A percentile compares a stretch with the other conserved stretches of the same genome.
These are phyloP conservation scores for Teunomyces tritomae DNA, from an alignment of 805 yeast genomes.

Conservation along the genomic window DNA sequence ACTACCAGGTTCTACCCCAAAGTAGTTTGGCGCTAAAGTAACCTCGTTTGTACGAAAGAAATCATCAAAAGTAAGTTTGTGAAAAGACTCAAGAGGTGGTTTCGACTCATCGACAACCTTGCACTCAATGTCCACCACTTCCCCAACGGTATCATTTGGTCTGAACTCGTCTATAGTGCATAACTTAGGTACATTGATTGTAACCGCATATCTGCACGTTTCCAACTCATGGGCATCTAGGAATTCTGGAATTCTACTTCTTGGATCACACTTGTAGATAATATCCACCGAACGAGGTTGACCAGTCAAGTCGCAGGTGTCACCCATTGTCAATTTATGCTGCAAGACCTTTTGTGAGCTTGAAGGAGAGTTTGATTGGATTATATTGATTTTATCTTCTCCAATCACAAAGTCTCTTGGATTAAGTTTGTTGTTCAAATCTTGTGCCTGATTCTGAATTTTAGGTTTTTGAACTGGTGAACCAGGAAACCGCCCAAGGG, in stretches of 20 bases:
- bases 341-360: slow-evolving; percentile 30
- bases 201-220: slow-evolving; percentile 57
- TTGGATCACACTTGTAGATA: slow-evolving; percentile 53
- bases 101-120: slow-evolving; percentile 12
- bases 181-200: slow-evolving; percentile 48
- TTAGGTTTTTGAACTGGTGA: slow-evolving; percentile 11
- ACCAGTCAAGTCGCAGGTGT: slow-evolving; percentile 57
- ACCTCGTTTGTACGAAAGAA: background rate
- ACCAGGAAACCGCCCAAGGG: slow-evolving; percentile 36
- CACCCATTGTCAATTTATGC: slow-evolving; percentile 46
- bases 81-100: background rate
- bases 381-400: slow-evolving; percentile 19
- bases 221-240: slow-evolving; percentile 48
- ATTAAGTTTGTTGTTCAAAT: slow-evolving; percentile 12
- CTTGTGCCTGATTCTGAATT: slow-evolving; percentile 21
- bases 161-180: slow-evolving; percentile 41
- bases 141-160: slow-evolving; percentile 22
- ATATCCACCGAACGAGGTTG: slow-evolving; percentile 53
- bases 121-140: slow-evolving; percentile 29
- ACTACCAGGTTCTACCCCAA: background rate
- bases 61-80: slow-evolving; percentile 17
- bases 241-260: slow-evolving; percentile 14
- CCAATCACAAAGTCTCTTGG: slow-evolving; percentile 25
- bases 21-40: background rate
- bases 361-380: slow-evolving; percentile 18